A percentile compares a stretch with the other conserved stretches of the same genome.
These are phyloP conservation scores for Lathyrus tuberosus DNA, from an alignment of 306 rosid species.

Conservation along the genomic window DNA sequence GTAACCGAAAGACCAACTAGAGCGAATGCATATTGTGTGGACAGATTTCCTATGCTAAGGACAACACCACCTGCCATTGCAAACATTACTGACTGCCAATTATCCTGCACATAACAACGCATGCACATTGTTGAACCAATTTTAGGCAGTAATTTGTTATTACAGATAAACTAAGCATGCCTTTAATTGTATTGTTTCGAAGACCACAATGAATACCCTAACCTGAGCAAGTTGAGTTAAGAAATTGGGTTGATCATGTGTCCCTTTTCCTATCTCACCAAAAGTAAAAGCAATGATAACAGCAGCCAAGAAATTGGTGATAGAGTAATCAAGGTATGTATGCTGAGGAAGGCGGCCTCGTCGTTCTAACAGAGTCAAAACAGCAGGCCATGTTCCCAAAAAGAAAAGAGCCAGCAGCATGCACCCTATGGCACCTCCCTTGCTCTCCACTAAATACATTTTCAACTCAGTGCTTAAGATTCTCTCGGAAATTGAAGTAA, in stretches of 20 bases:
- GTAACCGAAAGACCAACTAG: slow-evolving; percentile 84
- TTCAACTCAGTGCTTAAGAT: neutral
- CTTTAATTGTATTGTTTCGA: neutral
- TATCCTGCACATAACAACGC: slow-evolving; percentile 70
- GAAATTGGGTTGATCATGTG: slow-evolving; percentile 61
- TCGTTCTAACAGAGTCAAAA: slow-evolving; percentile 74
- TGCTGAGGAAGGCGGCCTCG: slow-evolving; percentile 96
- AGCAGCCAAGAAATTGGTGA: slow-evolving; percentile 89
- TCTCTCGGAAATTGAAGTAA: no score
- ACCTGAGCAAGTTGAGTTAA: slow-evolving; percentile 78
- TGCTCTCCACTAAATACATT: slow-evolving; percentile 88
- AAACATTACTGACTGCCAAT: slow-evolving; percentile 85
- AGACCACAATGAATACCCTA: neutral
- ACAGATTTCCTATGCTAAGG: slow-evolving; percentile 84
- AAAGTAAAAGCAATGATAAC: slow-evolving; percentile 73
- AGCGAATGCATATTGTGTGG: slow-evolving; percentile 81
- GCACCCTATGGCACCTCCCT: slow-evolving; percentile 82
- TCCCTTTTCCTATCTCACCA: slow-evolving; percentile 76
- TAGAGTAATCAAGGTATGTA: slow-evolving; percentile 86
- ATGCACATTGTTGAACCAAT: no score
- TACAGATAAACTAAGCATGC: no score
- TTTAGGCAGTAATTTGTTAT: no score
- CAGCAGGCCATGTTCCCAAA: slow-evolving; percentile 95
- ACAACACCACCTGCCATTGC: slow-evolving; percentile 88
- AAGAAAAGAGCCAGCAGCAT: slow-evolving; percentile 75